Conservation (phyloP, 768 basidiomycete species). For the Clitopilus passeckerianus region DNA sequence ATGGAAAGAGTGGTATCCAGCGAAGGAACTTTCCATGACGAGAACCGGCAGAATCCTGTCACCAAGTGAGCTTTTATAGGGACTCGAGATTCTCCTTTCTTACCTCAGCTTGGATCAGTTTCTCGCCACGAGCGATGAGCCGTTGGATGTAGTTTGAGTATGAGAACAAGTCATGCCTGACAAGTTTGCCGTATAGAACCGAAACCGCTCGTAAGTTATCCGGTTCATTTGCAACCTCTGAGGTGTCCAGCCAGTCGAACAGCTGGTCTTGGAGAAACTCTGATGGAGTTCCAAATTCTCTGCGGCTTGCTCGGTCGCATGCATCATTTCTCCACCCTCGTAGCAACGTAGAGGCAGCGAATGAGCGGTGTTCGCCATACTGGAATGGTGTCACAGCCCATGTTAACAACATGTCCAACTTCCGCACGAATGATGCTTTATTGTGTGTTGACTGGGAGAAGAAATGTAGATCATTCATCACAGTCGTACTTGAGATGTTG, state of each 20-base stretch:
- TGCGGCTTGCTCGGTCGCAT: conserved; percentile 57
- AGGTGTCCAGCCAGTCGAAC: conserved; percentile 78
- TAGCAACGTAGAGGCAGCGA: conserved; percentile 69
- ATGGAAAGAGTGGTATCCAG: conserved; percentile 66
- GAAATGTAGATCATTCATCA: conserved; percentile 52
- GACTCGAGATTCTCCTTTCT: conserved; percentile 8
- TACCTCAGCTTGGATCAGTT: conserved; percentile 52
- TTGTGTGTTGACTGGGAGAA: conserved; percentile 45
- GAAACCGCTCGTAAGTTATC: conserved; percentile 57
- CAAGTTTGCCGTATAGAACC: conserved; percentile 66
- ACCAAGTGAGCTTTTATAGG: conserved; percentile 7
- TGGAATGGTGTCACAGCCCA: conserved; percentile 81
- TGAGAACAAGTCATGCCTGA: conserved; percentile 66
- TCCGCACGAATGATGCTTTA: conserved; percentile 48
- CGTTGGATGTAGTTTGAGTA: conserved; percentile 74
- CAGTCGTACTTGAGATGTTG: conserved; percentile 63
- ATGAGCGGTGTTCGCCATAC: conserved; percentile 78
- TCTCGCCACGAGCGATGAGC: conserved; percentile 75
- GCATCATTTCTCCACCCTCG: conserved; percentile 56
- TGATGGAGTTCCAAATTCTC: conserved; percentile 54
- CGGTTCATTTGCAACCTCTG: conserved; percentile 51
- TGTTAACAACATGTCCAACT: conserved; percentile 69
- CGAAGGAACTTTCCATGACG: conserved; percentile 66
- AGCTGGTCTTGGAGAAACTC: conserved; percentile 69
- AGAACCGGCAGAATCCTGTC: conserved; percentile 40